Percentiles rank a stretch among this genome's conserved stretches.
Conservation (phyloP, 2,329 filamentous ascomycete genomes). For the Thelonectria olida region DNA sequence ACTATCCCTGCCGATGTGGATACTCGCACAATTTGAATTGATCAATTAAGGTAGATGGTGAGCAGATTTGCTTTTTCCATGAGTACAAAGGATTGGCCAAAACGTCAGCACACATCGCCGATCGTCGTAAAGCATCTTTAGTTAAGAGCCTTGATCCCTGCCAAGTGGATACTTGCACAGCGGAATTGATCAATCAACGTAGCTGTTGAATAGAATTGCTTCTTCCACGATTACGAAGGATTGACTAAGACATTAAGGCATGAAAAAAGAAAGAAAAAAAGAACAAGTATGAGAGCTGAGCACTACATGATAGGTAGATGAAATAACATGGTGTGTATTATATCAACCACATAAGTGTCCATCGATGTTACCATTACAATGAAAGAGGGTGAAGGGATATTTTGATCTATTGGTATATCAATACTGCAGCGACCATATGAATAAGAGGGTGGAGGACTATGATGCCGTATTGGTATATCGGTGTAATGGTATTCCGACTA, state of each 20-base stretch:
- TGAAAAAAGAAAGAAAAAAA: neutral
- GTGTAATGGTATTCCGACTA: neutral
- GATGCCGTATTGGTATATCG: neutral
- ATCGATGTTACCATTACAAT: conserved; percentile 6
- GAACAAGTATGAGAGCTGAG: no score
- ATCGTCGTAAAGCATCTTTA: neutral
- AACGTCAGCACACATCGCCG: conserved; percentile 2
- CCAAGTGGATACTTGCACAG: conserved; percentile 5
- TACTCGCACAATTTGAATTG: neutral
- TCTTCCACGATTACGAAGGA: neutral
- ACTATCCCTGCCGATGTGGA: neutral
- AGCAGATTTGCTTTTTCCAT: neutral
- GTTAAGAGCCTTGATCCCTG: conserved; percentile 5
- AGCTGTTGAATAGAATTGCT: neutral
- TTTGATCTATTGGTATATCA: conserved; percentile 12
- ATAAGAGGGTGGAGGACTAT: conserved; percentile 4
- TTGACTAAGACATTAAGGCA: conserved; percentile 2
- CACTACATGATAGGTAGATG: no score
- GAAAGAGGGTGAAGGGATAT: conserved; percentile 15
- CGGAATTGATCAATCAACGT: conserved; percentile 6
- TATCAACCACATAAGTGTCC: neutral
- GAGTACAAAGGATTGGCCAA: conserved; percentile 2
- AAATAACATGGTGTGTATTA: neutral
- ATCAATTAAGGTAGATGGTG: neutral
- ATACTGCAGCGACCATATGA: conserved; percentile 8